A percentile compares a stretch with the other conserved stretches of the same genome.
Evolutionary conservation across 306 rosid genomes (phyloP).

Genomic region (Dalbergia cochinchinensis): DNA sequence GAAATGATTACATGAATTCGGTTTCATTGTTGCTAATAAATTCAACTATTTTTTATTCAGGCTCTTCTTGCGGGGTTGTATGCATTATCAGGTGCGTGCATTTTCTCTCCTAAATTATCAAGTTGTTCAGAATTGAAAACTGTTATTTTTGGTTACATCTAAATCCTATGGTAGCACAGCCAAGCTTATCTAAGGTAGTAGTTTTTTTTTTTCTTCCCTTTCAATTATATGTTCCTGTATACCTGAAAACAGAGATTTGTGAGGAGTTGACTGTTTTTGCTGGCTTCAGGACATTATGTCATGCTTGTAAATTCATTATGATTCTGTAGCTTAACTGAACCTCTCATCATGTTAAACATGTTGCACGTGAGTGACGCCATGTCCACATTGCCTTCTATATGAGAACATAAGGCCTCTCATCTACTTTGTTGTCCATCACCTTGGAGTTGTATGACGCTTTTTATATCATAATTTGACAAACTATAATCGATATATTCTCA

Average conservation of each 20-base stretch:
- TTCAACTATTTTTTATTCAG: constrained; percentile 61
- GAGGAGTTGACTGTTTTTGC: constrained; percentile 28
- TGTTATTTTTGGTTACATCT: not conserved
- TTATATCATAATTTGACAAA: constrained; percentile 45
- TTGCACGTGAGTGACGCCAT: not conserved
- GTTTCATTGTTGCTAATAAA: constrained; percentile 44
- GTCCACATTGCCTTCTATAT: not conserved
- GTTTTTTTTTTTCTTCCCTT: not conserved
- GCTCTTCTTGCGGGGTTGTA: constrained; percentile 67
- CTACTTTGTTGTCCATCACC: constrained; percentile 25
- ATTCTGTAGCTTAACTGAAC: constrained; percentile 31
- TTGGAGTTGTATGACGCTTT: not conserved
- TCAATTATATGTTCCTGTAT: constrained; percentile 20
- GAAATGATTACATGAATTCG: constrained; percentile 24
- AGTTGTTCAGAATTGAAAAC: constrained; percentile 15
- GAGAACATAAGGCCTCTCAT: constrained; percentile 32
- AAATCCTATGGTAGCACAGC: constrained; percentile 8
- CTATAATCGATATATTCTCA: constrained; percentile 50
- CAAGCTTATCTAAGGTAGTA: not conserved
- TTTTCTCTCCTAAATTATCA: constrained; percentile 38
- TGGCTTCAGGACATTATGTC: not conserved
- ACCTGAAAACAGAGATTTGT: constrained; percentile 2
- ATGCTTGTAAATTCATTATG: constrained; percentile 35
- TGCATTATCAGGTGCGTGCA: constrained; percentile 70
- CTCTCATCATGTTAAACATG: constrained; percentile 7